A percentile compares a stretch with the other conserved stretches of the same genome.
phyloP scores from a whole-genome alignment of 345 rosid species.

The Moringa oleifera region DNA sequence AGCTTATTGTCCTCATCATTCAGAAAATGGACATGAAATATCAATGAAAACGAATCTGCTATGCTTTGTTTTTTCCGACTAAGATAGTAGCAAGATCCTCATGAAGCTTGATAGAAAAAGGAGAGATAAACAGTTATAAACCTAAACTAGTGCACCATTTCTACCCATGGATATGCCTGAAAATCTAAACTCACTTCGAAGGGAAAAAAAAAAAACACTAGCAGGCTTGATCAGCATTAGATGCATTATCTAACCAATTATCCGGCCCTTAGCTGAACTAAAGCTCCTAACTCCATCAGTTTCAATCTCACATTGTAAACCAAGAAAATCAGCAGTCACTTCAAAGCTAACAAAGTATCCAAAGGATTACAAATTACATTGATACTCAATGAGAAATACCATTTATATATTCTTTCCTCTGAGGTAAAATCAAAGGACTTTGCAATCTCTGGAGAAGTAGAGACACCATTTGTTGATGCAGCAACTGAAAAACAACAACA shows the following conservation, averaged over 20 bases:
- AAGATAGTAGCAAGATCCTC: too few species aligned
- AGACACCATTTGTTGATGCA: constrained; percentile 47
- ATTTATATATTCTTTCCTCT: constrained; percentile 87
- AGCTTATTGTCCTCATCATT: not conserved
- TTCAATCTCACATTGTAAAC: too few species aligned
- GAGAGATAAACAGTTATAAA: not conserved
- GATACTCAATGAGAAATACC: constrained; percentile 32
- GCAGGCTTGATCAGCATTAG: not conserved
- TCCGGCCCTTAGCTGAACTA: not conserved
- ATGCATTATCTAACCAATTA: too few species aligned
- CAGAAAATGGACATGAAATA: not conserved
- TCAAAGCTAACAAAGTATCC: not conserved
- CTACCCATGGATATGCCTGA: not conserved
- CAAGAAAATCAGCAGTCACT: too few species aligned
- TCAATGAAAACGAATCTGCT: too few species aligned
- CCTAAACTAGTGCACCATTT: not conserved
- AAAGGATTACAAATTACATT: not conserved
- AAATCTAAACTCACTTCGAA: not conserved
- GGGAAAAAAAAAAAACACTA: too few species aligned
- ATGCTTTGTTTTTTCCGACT: too few species aligned
- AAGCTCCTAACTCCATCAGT: not conserved
- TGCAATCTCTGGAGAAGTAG: constrained; percentile 69
- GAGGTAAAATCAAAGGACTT: constrained; percentile 85
- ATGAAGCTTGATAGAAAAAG: too few species aligned
- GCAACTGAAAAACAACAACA: constrained; percentile 41